Conservation (phyloP, 2,329 filamentous ascomycete species). For the Phialophora tarda region DNA sequence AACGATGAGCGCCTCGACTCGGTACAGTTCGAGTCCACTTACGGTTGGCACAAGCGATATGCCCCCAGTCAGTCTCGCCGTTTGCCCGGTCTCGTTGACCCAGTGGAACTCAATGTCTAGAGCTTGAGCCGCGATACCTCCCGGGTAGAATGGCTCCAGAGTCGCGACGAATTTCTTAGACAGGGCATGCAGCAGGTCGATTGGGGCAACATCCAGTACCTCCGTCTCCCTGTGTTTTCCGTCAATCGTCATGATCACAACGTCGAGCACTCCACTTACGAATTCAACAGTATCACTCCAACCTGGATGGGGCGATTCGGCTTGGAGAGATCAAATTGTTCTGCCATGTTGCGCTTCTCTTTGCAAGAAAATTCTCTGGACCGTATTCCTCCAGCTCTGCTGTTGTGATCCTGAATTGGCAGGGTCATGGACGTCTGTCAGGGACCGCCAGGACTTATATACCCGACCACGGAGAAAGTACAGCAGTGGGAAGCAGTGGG, state of each 20-base stretch:
- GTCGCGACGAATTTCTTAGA: slow-evolving; percentile 34
- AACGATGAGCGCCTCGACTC: neutral
- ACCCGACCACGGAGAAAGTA: neutral
- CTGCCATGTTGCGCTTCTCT: slow-evolving; percentile 14
- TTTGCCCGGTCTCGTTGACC: slow-evolving; percentile 41
- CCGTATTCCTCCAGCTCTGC: neutral
- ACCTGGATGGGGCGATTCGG: slow-evolving; percentile 28
- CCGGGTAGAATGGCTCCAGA: slow-evolving; percentile 23
- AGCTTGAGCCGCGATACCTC: slow-evolving; percentile 17
- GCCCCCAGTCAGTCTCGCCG: slow-evolving; percentile 28
- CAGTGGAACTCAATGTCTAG: slow-evolving; percentile 44
- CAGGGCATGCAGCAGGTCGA: slow-evolving; percentile 42
- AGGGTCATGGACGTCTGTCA: neutral
- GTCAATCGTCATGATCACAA: neutral
- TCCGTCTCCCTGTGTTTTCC: slow-evolving; percentile 30
- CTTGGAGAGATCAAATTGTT: slow-evolving; percentile 25
- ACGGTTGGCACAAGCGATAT: slow-evolving; percentile 25
- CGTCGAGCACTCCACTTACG: slow-evolving; percentile 6
- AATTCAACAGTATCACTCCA: slow-evolving; percentile 25
- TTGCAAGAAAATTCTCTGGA: neutral
- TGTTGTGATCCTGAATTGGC: neutral
- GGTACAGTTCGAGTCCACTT: neutral
- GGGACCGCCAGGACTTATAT: neutral
- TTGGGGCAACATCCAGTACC: slow-evolving; percentile 43
- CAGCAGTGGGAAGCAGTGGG: neutral